These are phyloP conservation scores for Sphagnum tenellum DNA, from an alignment of 225 moss, liverwort and hornwort species.

Conservation along the genomic window DNA sequence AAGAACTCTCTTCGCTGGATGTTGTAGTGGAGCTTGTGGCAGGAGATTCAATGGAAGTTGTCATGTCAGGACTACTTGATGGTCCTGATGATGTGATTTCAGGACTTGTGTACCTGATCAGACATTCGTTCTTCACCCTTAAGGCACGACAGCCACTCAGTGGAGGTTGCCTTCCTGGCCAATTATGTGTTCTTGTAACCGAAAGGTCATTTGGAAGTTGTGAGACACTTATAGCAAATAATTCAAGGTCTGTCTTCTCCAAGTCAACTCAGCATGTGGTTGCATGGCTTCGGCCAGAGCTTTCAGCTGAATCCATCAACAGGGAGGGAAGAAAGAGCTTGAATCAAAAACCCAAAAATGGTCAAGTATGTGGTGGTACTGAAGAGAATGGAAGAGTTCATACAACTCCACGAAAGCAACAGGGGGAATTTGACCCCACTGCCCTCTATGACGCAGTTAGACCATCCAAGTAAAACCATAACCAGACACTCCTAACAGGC, in stretches of 20 bases:
- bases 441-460: conserved; percentile 74
- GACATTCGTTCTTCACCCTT: conserved; percentile 32
- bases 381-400: conserved; percentile 7
- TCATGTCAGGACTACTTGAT: conserved; percentile 65
- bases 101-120: conserved; percentile 59
- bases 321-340: conserved; percentile 19
- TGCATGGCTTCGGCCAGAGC: conserved; percentile 83
- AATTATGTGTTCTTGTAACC: conserved; percentile 38
- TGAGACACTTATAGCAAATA: conserved; percentile 24
- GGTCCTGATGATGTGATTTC: conserved; percentile 60
- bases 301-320: conserved; percentile 47
- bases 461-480: conserved; percentile 20
- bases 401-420: conserved; percentile 19
- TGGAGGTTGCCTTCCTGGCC: conserved; percentile 32
- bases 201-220: conserved; percentile 45
- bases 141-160: conserved; percentile 25
- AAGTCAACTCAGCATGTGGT: conserved; percentile 62
- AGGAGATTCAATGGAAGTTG: conserved; percentile 13
- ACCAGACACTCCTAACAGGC: no score
- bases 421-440: conserved; percentile 57
- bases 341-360: conserved; percentile 18
- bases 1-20: conserved; percentile 31
- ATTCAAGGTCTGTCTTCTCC: conserved; percentile 26
- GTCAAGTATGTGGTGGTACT: conserved; percentile 8
- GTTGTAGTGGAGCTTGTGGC: conserved; percentile 36